Conservation (phyloP, 1,284 basidiomycete genomes). For the Lignosus rhinocerotis region DNA sequence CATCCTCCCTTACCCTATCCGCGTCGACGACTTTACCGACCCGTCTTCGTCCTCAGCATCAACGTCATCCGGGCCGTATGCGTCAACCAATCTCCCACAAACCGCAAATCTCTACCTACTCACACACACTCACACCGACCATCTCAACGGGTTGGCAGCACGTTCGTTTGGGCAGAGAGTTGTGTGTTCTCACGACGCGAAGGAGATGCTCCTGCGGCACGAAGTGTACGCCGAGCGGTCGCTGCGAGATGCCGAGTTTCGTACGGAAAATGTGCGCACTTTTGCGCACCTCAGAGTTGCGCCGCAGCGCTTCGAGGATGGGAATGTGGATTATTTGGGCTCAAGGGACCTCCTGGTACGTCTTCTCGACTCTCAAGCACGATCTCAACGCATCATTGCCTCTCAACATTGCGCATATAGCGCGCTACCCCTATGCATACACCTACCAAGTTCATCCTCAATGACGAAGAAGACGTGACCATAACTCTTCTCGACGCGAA, state of each 20-base stretch:
- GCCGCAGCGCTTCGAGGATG: constrained; percentile 48
- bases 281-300: constrained; percentile 68
- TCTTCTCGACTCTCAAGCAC: constrained; percentile 6
- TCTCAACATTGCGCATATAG: constrained; percentile 29
- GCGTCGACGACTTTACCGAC: constrained; percentile 75
- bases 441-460: constrained; percentile 65
- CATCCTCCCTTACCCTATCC: constrained; percentile 71
- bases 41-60: constrained; percentile 4
- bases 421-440: constrained; percentile 56
- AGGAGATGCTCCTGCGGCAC: constrained; percentile 77
- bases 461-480: constrained; percentile 56
- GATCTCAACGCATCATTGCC: background rate
- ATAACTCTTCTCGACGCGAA: constrained; percentile 90
- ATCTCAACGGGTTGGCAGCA: constrained; percentile 67
- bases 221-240: constrained; percentile 70
- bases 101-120: constrained; percentile 71
- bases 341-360: constrained; percentile 68
- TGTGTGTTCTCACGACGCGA: constrained; percentile 78
- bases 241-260: constrained; percentile 50
- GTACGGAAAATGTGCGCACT: constrained; percentile 57
- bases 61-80: background rate
- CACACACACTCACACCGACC: constrained; percentile 85
- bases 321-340: constrained; percentile 45
- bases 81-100: constrained; percentile 36
- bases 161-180: constrained; percentile 69